Conservation (phyloP, 164 flowering plant genomes). For the Berberis vulgaris region DNA sequence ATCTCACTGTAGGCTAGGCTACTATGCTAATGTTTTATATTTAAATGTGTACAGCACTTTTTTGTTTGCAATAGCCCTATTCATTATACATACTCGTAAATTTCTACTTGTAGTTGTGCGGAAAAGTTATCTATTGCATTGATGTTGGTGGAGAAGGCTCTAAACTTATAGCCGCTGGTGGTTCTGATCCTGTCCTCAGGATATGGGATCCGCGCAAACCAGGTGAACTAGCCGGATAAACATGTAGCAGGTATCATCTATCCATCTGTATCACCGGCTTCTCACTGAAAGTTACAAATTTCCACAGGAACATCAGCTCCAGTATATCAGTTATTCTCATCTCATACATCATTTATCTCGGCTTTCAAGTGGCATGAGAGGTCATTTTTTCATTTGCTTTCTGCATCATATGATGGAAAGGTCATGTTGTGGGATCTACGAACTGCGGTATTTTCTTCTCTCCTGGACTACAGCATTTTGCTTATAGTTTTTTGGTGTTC, state of each 20-base stretch:
- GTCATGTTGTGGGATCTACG: constrained; percentile 96
- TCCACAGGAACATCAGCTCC: constrained; percentile 77
- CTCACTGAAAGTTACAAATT: constrained; percentile 3
- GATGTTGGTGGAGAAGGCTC: constrained; percentile 92
- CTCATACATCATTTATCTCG: constrained; percentile 82
- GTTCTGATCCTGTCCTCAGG: constrained; percentile 78
- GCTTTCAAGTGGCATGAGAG: constrained; percentile 89
- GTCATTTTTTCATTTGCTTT: constrained; percentile 76
- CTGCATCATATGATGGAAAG: constrained; percentile 93
- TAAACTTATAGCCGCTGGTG: constrained; percentile 80
- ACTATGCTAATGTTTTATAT: too few relatives aligned
- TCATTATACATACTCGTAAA: neutral
- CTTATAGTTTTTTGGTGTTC: neutral
- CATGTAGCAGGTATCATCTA: neutral
- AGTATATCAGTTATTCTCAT: constrained; percentile 53
- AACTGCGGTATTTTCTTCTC: constrained; percentile 57
- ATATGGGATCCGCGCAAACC: constrained; percentile 99
- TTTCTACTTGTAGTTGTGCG: constrained; percentile 40
- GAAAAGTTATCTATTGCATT: constrained; percentile 70
- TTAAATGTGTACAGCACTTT: too few relatives aligned
- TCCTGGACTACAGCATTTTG: neutral
- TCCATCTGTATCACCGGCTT: neutral
- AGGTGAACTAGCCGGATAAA: constrained; percentile 29
- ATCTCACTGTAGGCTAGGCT: too few relatives aligned
- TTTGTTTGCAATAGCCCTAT: too few relatives aligned